Conservation (phyloP, 176 grass and related monocot genomes). For the Saccharum officinarum region DNA sequence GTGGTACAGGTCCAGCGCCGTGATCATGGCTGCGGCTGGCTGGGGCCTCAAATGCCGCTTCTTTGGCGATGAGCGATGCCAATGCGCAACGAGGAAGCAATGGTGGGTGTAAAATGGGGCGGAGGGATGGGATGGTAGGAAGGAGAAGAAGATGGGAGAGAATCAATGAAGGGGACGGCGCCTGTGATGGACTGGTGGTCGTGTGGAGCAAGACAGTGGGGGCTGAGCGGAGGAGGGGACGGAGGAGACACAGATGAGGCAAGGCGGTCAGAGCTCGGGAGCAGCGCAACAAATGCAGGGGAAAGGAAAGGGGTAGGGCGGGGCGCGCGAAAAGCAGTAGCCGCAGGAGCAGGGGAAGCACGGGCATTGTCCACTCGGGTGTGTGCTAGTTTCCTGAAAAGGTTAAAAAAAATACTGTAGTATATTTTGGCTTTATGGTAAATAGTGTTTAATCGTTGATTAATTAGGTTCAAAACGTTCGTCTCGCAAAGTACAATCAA, state of each 20-base stretch:
- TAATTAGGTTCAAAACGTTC: too few species aligned
- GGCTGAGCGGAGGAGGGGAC: not conserved
- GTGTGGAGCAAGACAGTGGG: not conserved
- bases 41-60: too few species aligned
- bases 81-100: too few species aligned
- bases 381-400: too few species aligned
- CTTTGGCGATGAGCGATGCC: too few species aligned
- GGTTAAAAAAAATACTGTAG: too few species aligned
- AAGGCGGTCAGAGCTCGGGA: not conserved
- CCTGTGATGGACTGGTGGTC: not conserved
- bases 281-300: not conserved
- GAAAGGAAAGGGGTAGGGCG: not conserved
- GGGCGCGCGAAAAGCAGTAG: not conserved
- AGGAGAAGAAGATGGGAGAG: not conserved
- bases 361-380: too few species aligned
- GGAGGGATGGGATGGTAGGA: too few species aligned
- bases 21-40: conserved; percentile 29
- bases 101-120: too few species aligned
- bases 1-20: conserved; percentile 31
- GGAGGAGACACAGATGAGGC: conserved; percentile 30
- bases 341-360: not conserved
- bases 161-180: not conserved
- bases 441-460: too few species aligned
- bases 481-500: too few species aligned
- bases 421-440: too few species aligned